Base-by-base conservation (phyloP, 2,329 filamentous ascomycete genomes). In the Fusarium goolgardi region DNA sequence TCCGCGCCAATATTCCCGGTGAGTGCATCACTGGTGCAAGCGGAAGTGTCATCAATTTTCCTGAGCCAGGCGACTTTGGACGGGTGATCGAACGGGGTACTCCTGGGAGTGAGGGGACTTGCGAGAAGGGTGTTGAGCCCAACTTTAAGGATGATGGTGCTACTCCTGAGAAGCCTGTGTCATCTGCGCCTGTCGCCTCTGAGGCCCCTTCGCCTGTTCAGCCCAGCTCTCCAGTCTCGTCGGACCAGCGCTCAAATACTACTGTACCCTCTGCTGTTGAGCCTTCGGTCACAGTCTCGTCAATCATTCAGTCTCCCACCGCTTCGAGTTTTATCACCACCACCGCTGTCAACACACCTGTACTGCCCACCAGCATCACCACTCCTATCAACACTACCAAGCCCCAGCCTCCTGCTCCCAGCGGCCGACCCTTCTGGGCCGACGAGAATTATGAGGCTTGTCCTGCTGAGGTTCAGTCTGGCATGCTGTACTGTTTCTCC, bases 1-100 rank as follows among this genome's bases (percentile, higher is more conserved):
- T 75, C 58, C 56, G 54, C 2, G 73, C 73, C 43, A 75, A 75
- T 29, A 71, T 75, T 37, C 68, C 71, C 4, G 72, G 71, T 4
- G 60, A 75, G 52, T 75, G 73, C 23, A 72, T 55, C 0, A 75
- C 70, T 3, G 65, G 65, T 2, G 21, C 59, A 0, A 69, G 70
- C 27, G 67, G 61, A 13, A 65, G 49, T 45, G 59, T 74, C 27
- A 60, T 75, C 20, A 69, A 65, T 7, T 75, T 75, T 3, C 73
- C 73, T 8, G 54, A 73, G 18, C 72, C 73, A 6, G 73, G 72
- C 4, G 50, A 70, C 1, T 73, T 55, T 29, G 73, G 73, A 12
- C 71, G 65, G 56, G 62, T 70, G 18, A 59, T 72, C 11, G 59
- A 75, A 3, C 54, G 59, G 12, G 56, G 56, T 7, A 61, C 58